phyloP scores from a whole-genome alignment of 768 basidiomycete genomes.

The Leccinum broughii region DNA sequence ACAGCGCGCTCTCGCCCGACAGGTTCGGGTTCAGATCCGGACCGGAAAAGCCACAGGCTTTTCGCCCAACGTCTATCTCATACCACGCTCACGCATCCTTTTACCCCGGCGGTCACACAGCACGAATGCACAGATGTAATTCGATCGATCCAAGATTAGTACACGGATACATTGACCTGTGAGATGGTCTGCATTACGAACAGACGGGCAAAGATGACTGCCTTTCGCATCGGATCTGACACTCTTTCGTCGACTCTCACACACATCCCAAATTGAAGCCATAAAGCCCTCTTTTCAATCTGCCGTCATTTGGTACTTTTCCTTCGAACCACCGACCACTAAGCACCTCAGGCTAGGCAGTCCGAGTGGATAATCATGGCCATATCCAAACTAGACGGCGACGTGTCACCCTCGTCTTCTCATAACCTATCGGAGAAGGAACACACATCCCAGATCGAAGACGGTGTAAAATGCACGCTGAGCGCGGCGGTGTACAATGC shows the following conservation, averaged over 20 bases:
- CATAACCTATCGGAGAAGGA: slow-evolving; percentile 8
- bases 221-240: slow-evolving; percentile 1
- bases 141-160: background rate
- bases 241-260: background rate
- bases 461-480: background rate
- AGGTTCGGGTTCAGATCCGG: too few relatives aligned
- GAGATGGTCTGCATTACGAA: background rate
- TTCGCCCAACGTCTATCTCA: too few relatives aligned
- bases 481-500: slow-evolving; percentile 32
- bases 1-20: too few relatives aligned
- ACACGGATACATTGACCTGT: background rate
- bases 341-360: background rate
- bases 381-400: background rate
- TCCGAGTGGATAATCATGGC: background rate
- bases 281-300: background rate
- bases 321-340: background rate
- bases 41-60: too few relatives aligned
- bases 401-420: background rate
- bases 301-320: background rate
- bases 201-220: background rate
- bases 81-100: too few relatives aligned
- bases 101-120: too few relatives aligned
- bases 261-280: background rate
- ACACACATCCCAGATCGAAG: slow-evolving; percentile 1
- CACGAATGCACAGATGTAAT: too few relatives aligned